phyloP scores from a whole-genome alignment of 2,329 filamentous ascomycete genomes.

The Cladosporium austrohemisphaericum region DNA sequence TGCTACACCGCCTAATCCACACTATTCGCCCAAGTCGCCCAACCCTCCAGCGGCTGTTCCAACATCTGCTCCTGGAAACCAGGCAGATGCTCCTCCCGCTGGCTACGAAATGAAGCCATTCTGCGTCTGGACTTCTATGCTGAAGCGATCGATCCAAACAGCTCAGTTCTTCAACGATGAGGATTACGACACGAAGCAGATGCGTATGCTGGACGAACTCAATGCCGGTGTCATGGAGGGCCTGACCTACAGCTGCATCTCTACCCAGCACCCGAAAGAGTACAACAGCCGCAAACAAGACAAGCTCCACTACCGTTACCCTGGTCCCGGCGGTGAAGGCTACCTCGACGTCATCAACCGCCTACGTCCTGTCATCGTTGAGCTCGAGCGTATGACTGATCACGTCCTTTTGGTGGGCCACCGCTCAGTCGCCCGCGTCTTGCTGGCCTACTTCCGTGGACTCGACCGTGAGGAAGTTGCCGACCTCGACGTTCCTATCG shows the following conservation, averaged over 20 bases:
- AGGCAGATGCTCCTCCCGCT: constrained; percentile 31
- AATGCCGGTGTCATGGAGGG: constrained; percentile 92
- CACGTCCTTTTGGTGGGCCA: constrained; percentile 91
- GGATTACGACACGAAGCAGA: constrained; percentile 89
- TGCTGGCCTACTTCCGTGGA: constrained; percentile 96
- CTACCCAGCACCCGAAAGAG: constrained; percentile 71
- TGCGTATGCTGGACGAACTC: constrained; percentile 72
- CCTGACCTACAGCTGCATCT: constrained; percentile 90
- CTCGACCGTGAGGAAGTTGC: constrained; percentile 87
- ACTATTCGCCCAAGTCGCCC: constrained; percentile 54
- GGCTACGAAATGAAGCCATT: constrained; percentile 68
- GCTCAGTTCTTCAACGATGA: constrained; percentile 92
- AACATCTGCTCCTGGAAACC: constrained; percentile 5
- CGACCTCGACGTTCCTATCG: constrained; percentile 87
- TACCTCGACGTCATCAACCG: constrained; percentile 97
- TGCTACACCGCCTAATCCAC: constrained; percentile 90
- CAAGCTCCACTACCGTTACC: constrained; percentile 95
- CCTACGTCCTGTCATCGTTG: constrained; percentile 89
- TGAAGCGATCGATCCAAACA: constrained; percentile 82
- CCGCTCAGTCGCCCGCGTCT: constrained; percentile 83
- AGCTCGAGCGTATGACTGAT: constrained; percentile 95
- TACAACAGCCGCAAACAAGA: constrained; percentile 74
- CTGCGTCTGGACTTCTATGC: constrained; percentile 98
- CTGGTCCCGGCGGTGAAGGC: constrained; percentile 89
- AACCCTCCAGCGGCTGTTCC: constrained; percentile 22